Evolutionary conservation across 2,329 filamentous ascomycete genomes (phyloP).

Genomic region (Xylariaceae sp.): DNA sequence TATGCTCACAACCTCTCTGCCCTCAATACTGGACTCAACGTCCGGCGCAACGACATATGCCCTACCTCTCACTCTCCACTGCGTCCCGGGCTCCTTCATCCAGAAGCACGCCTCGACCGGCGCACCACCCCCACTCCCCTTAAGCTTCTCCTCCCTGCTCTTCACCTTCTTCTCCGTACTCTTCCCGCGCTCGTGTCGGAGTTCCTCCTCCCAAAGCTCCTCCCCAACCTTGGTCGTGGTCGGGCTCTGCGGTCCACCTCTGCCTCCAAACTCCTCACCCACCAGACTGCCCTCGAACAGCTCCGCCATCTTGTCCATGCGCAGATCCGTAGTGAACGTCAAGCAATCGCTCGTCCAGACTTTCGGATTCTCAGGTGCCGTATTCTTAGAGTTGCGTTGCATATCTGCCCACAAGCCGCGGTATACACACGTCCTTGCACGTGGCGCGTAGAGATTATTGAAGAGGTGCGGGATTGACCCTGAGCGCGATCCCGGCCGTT

Average conservation of each 20-base stretch:
- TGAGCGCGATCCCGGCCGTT: conserved; percentile 2
- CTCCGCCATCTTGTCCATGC: conserved; percentile 80
- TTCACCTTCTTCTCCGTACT: conserved; percentile 34
- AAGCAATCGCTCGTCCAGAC: conserved; percentile 71
- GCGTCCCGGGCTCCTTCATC: conserved; percentile 64
- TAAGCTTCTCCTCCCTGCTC: conserved; percentile 37
- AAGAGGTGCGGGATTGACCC: conserved; percentile 35
- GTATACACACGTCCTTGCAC: conserved; percentile 77
- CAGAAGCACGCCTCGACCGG: conserved; percentile 70
- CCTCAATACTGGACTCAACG: conserved; percentile 46
- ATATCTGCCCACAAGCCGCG: conserved; percentile 79
- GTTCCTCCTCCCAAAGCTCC: conserved; percentile 16
- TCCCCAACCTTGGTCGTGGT: conserved; percentile 38
- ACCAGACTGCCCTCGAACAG: conserved; percentile 43
- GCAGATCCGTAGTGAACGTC: conserved; percentile 80
- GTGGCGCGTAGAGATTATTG: conserved; percentile 36
- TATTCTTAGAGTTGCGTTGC: conserved; percentile 68
- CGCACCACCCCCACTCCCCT: conserved; percentile 59
- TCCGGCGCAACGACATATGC: conserved; percentile 73
- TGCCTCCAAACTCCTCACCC: conserved; percentile 1
- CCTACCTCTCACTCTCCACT: conserved; percentile 80
- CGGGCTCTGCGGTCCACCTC: conserved; percentile 30
- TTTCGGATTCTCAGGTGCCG: conserved; percentile 65
- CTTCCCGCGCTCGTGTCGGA: conserved; percentile 8
- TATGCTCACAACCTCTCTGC: conserved; percentile 55